Evolutionary conservation across 108 stramenopile species (phyloP).

Genomic region (Aureococcus anophagefferens): DNA sequence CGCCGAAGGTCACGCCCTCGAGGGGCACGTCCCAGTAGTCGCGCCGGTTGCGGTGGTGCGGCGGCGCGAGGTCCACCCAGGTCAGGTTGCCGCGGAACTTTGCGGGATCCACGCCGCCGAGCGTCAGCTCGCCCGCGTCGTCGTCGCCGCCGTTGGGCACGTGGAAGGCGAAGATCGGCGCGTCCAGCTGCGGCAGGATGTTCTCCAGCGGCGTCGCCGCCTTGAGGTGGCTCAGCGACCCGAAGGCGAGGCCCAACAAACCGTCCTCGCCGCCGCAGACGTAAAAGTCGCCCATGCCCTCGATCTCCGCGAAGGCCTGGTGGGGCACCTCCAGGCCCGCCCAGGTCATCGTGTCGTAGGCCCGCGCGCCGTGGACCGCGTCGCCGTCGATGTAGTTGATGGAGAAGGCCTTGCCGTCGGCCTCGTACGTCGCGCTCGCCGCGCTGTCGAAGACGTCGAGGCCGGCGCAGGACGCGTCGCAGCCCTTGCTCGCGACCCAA

Average conservation of each 20-base stretch:
- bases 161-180: constrained; percentile 45
- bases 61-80: constrained; percentile 9
- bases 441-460: constrained; percentile 31
- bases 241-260: constrained; percentile 10
- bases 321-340: constrained; percentile 33
- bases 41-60: no score
- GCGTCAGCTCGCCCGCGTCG: constrained; percentile 37
- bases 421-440: not conserved
- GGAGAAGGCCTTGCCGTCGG: not conserved
- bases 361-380: constrained; percentile 39
- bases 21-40: not conserved
- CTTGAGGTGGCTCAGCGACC: constrained; percentile 35
- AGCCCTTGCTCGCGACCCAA: constrained; percentile 14
- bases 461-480: constrained; percentile 34
- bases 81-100: constrained; percentile 24
- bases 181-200: constrained; percentile 16
- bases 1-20: not conserved
- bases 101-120: constrained; percentile 35
- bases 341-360: constrained; percentile 29
- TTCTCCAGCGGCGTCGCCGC: constrained; percentile 38
- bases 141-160: constrained; percentile 15
- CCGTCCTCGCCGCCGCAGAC: constrained; percentile 24
- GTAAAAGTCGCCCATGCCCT: constrained; percentile 48
- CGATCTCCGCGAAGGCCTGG: constrained; percentile 47
- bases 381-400: constrained; percentile 31